Evolutionary conservation across 148 eudicot species (phyloP), one percentile per base, ranked within the genome.

Genomic region (Diospyros lotus): DNA sequence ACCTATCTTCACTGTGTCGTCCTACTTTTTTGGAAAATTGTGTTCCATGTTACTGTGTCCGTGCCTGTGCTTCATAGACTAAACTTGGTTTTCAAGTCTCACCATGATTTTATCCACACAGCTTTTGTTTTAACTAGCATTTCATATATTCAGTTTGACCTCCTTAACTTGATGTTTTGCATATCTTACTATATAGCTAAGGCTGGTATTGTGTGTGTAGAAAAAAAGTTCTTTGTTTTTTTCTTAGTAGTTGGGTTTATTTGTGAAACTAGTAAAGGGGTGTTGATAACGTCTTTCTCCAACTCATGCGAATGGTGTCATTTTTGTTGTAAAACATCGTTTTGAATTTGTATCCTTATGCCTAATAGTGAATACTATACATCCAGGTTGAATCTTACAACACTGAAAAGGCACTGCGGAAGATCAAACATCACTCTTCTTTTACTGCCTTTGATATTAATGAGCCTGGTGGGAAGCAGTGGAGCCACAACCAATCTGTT

Each of bases 371-470:
- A 62, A 7, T 58, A 38, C 56, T 43, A 7, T 71, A 17, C 17
- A 65, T 56, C 80, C 78, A 91, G 98, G 98, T 93, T 71, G 91
- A 93, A 70, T 74, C 85, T 8, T 84, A 80, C 77, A 86, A 88
- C 69, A 82, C 90, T 45, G 82, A 81, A 78, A 84, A 93, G 86
- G 86, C 89, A 62, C 58, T 87, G 71, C 78, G 76, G 71, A 89
- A 82, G 79, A 82, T 89, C 73, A 88, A 91, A 82, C 86, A 83
- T 80, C 86, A 87, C 69, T 72, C 87, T 51, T 75, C 85, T 67
- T 56, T 79, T 64, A 71, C 73, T 46, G 64, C 72, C 38, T 77
- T 89, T 54, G 82, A 79, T 72, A 81, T 80, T 45, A 54, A 59
- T 64, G 58, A 78, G 69, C 42, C 79, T 43, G 58, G 65, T 74